Conservation (phyloP, 306 rosid species). For the Gastrolobium bilobum region DNA sequence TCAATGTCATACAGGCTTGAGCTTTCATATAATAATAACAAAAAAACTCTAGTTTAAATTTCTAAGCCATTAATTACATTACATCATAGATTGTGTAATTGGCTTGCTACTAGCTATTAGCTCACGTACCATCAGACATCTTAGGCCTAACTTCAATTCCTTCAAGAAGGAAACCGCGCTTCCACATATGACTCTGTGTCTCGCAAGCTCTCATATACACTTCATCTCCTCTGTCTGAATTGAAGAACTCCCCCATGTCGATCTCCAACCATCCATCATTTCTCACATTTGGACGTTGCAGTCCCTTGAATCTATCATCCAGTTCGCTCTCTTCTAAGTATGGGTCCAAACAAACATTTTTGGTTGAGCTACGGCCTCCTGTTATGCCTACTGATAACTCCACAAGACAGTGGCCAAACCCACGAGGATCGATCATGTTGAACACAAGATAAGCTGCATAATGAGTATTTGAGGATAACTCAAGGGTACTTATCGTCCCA, state of each 20-base stretch:
- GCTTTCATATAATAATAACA: no score
- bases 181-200: conserved; percentile 46
- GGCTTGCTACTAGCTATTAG: no score
- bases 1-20: no score
- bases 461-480: conserved; percentile 59
- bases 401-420: conserved; percentile 51
- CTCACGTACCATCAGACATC: no score
- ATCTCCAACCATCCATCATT: conserved; percentile 71
- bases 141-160: conserved; percentile 77
- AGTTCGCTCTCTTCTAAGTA: background rate
- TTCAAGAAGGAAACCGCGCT: conserved; percentile 61
- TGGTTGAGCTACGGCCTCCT: conserved; percentile 21
- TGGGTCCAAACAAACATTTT: conserved; percentile 34
- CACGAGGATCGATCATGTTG: conserved; percentile 42
- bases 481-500: conserved; percentile 53
- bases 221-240: conserved; percentile 49
- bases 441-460: conserved; percentile 69
- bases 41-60: no score
- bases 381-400: conserved; percentile 47
- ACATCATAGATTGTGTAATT: no score
- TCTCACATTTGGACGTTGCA: conserved; percentile 51
- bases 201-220: conserved; percentile 56
- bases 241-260: conserved; percentile 69
- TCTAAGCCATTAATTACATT: no score
- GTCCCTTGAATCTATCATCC: background rate